Percentiles rank a stretch among this genome's conserved stretches.
Conservation (phyloP, 768 basidiomycete species). For the Hysterangium stoloniferum region DNA sequence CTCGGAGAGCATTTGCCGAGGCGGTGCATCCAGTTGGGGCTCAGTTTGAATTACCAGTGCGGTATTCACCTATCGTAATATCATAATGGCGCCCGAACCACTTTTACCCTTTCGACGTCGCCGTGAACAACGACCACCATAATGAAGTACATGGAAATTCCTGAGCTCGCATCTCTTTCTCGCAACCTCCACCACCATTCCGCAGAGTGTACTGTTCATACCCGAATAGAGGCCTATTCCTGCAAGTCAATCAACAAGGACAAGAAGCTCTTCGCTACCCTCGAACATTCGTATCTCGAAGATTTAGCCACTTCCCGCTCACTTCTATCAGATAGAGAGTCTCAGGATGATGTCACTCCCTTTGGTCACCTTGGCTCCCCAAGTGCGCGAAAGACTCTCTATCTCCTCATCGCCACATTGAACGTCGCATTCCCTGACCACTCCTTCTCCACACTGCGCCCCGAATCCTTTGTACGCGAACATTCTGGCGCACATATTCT, state of each 20-base stretch:
- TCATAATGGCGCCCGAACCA: background rate
- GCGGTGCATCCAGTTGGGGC: no score
- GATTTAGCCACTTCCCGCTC: conserved; percentile 72
- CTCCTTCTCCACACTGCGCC: conserved; percentile 90
- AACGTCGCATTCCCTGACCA: conserved; percentile 98
- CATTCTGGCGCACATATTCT: conserved; percentile 63
- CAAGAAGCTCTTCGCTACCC: conserved; percentile 89
- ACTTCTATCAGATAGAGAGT: conserved; percentile 61
- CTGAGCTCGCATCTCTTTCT: conserved; percentile 69
- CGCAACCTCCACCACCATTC: conserved; percentile 80
- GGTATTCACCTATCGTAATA: background rate
- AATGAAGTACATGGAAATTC: conserved; percentile 92
- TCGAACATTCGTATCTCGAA: conserved; percentile 82
- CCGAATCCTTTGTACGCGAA: conserved; percentile 84
- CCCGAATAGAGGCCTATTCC: conserved; percentile 92
- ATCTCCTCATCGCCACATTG: conserved; percentile 91
- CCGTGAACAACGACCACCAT: background rate
- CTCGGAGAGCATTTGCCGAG: no score
- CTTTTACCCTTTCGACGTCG: background rate
- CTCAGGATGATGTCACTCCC: conserved; percentile 65
- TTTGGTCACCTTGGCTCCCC: conserved; percentile 90
- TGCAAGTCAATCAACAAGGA: conserved; percentile 97
- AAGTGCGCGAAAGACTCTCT: conserved; percentile 82
- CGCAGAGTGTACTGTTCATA: conserved; percentile 81
- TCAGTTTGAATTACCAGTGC: conserved; percentile 2